A percentile compares a stretch with the other conserved stretches of the same genome.
These are phyloP conservation scores for Dothiorella sarmentorum DNA, from an alignment of 2,329 filamentous ascomycete species.

Conservation along the genomic window DNA sequence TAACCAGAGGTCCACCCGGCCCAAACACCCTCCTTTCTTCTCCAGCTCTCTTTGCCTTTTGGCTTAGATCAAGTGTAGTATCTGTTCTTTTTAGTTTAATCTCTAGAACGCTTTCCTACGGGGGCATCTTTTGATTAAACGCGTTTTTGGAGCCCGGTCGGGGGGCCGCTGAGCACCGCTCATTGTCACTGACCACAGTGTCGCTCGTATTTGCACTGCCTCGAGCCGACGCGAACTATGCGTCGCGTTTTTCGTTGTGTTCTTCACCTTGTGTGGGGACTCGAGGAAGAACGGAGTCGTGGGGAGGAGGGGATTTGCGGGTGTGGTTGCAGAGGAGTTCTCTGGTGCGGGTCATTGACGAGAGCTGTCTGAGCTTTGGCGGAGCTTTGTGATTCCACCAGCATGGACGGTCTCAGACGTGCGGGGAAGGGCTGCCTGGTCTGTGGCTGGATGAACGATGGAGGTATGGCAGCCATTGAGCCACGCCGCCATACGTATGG, in stretches of 20 bases:
- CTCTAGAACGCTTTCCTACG: not conserved
- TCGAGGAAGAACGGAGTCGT: constrained; percentile 26
- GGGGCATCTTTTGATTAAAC: constrained; percentile 28
- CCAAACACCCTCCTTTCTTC: not conserved
- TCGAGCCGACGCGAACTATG: constrained; percentile 64
- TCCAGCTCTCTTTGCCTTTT: constrained; percentile 6
- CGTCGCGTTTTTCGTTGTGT: constrained; percentile 27
- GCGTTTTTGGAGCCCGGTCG: constrained; percentile 64
- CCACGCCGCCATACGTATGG: too few relatives aligned
- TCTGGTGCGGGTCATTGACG: too few relatives aligned
- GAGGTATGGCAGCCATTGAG: too few relatives aligned
- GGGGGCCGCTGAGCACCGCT: constrained; percentile 68
- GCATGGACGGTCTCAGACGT: too few relatives aligned
- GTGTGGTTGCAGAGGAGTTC: too few relatives aligned
- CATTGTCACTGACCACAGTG: constrained; percentile 59
- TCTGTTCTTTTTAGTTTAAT: constrained; percentile 5
- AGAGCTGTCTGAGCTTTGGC: too few relatives aligned
- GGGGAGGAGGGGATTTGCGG: not conserved
- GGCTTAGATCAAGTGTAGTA: constrained; percentile 10
- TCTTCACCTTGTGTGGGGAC: constrained; percentile 21
- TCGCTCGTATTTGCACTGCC: constrained; percentile 74
- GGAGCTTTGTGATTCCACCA: too few relatives aligned
- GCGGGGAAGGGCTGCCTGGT: too few relatives aligned
- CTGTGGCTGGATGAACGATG: too few relatives aligned
- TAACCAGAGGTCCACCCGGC: not conserved